These are phyloP conservation scores for Pyricularia sp. DNA, from an alignment of 2,329 filamentous ascomycete genomes.

Conservation along the genomic window DNA sequence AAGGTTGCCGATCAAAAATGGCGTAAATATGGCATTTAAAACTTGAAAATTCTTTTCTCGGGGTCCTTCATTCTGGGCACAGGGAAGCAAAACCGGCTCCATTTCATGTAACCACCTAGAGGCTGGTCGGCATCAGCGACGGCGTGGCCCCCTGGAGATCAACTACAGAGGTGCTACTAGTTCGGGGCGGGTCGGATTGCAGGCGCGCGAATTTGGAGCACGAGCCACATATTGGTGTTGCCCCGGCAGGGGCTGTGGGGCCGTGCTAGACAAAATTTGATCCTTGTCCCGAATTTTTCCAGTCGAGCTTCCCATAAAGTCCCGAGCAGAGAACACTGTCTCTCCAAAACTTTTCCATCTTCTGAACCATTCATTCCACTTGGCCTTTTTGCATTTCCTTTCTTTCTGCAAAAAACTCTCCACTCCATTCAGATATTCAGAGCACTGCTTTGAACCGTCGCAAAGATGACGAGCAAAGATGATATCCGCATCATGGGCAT, in stretches of 20 bases:
- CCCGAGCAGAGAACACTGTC: constrained; percentile 27
- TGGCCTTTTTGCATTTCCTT: constrained; percentile 26
- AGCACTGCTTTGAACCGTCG: constrained; percentile 28
- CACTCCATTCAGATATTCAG: constrained; percentile 40
- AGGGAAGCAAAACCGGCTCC: neutral
- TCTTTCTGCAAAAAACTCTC: constrained; percentile 36
- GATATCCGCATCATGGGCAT: constrained; percentile 52
- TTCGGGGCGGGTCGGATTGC: neutral
- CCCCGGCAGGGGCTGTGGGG: neutral
- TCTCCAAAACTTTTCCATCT: constrained; percentile 23
- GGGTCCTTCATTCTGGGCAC: neutral
- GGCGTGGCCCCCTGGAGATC: neutral
- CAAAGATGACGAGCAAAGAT: constrained; percentile 40
- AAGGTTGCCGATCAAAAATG: neutral
- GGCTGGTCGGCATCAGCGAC: neutral
- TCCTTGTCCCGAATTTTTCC: constrained; percentile 1
- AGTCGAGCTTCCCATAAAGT: constrained; percentile 21
- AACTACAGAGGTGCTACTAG: neutral
- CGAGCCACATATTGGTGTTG: neutral
- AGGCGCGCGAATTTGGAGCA: neutral
- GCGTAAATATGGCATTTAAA: neutral
- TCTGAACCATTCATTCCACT: constrained; percentile 6
- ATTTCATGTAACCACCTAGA: neutral
- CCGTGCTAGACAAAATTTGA: constrained; percentile 33
- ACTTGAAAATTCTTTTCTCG: neutral